Evolutionary conservation across 148 eudicot genomes (phyloP).

Genomic region (Selenicereus undatus): DNA sequence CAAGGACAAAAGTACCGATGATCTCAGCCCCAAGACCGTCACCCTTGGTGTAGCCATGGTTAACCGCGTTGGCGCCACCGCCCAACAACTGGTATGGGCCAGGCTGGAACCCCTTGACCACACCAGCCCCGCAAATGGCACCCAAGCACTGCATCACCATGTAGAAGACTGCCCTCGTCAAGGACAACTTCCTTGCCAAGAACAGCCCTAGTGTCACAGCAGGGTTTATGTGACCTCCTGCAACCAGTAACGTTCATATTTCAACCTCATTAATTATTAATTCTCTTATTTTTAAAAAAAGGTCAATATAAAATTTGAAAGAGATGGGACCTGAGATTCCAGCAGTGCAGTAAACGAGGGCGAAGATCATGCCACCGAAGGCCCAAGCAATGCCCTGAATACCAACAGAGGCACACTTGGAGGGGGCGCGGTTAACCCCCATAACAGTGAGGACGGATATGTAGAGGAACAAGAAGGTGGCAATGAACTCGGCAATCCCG

Average conservation of each 20-base stretch:
- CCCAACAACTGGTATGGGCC: constrained; percentile 34
- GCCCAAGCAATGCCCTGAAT: constrained; percentile 65
- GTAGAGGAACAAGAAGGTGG: constrained; percentile 50
- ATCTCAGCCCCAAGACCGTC: constrained; percentile 70
- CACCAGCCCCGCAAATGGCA: constrained; percentile 73
- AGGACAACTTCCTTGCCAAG: constrained; percentile 57
- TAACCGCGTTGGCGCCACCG: constrained; percentile 57
- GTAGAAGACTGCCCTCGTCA: constrained; percentile 61
- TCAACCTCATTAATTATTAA: background rate
- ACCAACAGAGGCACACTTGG: constrained; percentile 47
- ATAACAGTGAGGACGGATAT: constrained; percentile 48
- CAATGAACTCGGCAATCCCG: constrained; percentile 55
- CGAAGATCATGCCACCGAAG: constrained; percentile 62
- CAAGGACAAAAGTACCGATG: constrained; percentile 66
- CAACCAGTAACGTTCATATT: background rate
- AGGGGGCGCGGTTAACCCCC: constrained; percentile 37
- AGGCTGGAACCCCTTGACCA: constrained; percentile 58
- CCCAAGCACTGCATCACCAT: constrained; percentile 65
- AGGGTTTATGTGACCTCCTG: constrained; percentile 72
- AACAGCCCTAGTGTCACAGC: constrained; percentile 67
- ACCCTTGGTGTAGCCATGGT: constrained; percentile 67
- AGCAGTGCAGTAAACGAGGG: constrained; percentile 60
- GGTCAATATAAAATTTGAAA: background rate
- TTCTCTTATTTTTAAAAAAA: too few relatives aligned
- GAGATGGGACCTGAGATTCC: constrained; percentile 46